Evolutionary conservation across 495 filamentous ascomycete genomes (phyloP).

Genomic region (Penicillium pancosmium): DNA sequence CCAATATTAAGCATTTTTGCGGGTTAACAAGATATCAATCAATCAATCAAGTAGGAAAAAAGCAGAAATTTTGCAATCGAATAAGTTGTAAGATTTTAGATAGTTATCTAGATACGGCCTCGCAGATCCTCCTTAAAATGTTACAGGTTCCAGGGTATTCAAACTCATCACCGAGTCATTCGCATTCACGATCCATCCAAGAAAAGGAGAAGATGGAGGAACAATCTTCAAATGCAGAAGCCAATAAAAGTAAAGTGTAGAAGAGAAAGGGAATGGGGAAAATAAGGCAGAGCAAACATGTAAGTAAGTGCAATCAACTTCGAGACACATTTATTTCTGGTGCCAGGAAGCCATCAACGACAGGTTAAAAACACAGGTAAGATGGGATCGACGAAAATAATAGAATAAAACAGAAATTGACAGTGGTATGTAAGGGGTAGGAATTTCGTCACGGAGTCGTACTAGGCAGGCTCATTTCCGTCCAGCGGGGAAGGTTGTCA

Average conservation of each 20-base stretch:
- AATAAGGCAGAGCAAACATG: not conserved
- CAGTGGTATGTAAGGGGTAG: slow-evolving; percentile 11
- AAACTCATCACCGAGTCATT: slow-evolving; percentile 21
- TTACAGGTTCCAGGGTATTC: slow-evolving; percentile 22
- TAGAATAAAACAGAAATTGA: not conserved
- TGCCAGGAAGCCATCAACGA: not conserved
- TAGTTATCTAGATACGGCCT: slow-evolving; percentile 5
- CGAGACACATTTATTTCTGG: not conserved
- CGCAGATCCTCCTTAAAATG: slow-evolving; percentile 7
- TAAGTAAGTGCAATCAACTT: not conserved
- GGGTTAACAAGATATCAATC: no score
- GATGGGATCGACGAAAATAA: not conserved
- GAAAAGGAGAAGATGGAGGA: slow-evolving; percentile 5
- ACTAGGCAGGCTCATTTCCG: slow-evolving; percentile 24
- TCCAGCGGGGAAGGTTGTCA: slow-evolving; percentile 26
- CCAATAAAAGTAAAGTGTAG: slow-evolving; percentile 2
- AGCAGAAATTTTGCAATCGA: no score
- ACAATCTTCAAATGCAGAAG: not conserved
- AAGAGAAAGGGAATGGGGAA: slow-evolving; percentile 9
- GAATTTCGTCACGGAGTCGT: slow-evolving; percentile 29
- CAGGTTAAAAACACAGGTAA: not conserved
- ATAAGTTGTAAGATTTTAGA: not conserved
- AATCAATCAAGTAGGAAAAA: no score
- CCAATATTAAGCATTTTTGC: not conserved
- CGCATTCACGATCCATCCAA: slow-evolving; percentile 10